Evolutionary conservation across 345 rosid genomes (phyloP).

Genomic region (Microthlaspi erraticum): DNA sequence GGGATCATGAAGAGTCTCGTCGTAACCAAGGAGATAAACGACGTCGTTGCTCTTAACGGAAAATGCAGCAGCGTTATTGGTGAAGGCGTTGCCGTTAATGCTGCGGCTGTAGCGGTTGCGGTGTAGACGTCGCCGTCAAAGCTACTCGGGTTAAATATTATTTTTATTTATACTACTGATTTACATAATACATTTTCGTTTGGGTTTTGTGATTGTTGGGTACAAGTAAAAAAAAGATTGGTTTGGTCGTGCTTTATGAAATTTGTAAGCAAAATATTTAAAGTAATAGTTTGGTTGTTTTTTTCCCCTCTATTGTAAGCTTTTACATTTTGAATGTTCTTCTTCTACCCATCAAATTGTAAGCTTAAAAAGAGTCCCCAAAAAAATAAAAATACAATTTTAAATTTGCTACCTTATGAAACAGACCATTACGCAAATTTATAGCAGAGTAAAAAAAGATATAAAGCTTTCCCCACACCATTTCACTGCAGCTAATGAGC

Average conservation of each 20-base stretch:
- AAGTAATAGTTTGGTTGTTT: slow-evolving; percentile 1
- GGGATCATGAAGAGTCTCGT: slow-evolving; percentile 41
- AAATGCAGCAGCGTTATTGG: slow-evolving; percentile 38
- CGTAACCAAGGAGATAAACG: slow-evolving; percentile 36
- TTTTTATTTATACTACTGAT: background rate
- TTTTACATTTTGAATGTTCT: slow-evolving; percentile 27
- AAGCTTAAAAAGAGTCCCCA: slow-evolving; percentile 37
- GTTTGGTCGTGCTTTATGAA: slow-evolving; percentile 30
- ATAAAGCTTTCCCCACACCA: slow-evolving; percentile 17
- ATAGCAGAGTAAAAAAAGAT: slow-evolving; percentile 3
- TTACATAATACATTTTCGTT: slow-evolving; percentile 37
- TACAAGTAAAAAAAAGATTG: slow-evolving; percentile 24
- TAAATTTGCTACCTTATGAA: slow-evolving; percentile 30
- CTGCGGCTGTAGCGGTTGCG: slow-evolving; percentile 39
- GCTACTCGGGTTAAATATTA: slow-evolving; percentile 18
- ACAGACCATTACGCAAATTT: slow-evolving; percentile 28
- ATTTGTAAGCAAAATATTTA: slow-evolving; percentile 30
- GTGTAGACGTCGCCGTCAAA: slow-evolving; percentile 29
- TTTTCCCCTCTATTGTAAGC: slow-evolving; percentile 35
- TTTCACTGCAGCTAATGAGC: slow-evolving; percentile 26
- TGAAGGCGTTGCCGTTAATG: slow-evolving; percentile 33
- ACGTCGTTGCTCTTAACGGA: slow-evolving; percentile 16
- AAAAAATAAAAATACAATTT: slow-evolving; percentile 10
- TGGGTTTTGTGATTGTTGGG: slow-evolving; percentile 39
- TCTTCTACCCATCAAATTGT: slow-evolving; percentile 2